These are phyloP conservation scores for Malassezia dermatis DNA, from an alignment of 1,284 basidiomycete species.

Conservation along the genomic window DNA sequence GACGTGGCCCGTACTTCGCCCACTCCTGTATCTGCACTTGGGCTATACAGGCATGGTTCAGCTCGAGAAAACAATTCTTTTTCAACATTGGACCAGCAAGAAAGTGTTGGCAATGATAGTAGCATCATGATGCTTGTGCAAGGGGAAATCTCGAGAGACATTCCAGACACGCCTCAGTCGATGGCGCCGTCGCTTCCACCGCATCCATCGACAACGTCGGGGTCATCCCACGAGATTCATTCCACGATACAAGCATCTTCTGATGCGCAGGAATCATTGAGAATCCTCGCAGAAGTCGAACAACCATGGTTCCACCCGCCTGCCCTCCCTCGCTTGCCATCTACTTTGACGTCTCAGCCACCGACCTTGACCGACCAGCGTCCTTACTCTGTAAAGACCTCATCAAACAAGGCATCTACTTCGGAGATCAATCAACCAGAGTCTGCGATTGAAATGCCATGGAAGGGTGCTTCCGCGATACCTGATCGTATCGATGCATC, in stretches of 20 bases:
- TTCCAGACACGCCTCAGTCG: neutral
- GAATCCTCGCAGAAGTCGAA: neutral
- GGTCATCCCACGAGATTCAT: neutral
- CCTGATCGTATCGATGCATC: neutral
- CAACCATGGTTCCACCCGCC: neutral
- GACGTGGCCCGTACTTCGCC: neutral
- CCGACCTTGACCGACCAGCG: neutral
- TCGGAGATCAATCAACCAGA: neutral
- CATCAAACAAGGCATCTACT: neutral
- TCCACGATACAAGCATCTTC: neutral
- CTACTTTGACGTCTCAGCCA: neutral
- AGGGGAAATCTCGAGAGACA: neutral
- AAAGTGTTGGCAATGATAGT: neutral
- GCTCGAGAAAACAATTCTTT: neutral
- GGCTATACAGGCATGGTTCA: neutral
- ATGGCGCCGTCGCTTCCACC: neutral
- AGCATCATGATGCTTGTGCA: neutral
- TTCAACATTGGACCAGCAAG: neutral
- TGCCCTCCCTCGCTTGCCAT: neutral
- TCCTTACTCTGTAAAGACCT: neutral
- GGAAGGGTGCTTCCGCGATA: neutral
- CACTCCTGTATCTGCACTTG: neutral
- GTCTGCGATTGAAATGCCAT: neutral
- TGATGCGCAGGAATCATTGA: neutral
- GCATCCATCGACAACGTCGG: neutral